These are phyloP conservation scores for Dissoconium aciculare DNA, from an alignment of 2,329 filamentous ascomycete genomes.

Conservation along the genomic window DNA sequence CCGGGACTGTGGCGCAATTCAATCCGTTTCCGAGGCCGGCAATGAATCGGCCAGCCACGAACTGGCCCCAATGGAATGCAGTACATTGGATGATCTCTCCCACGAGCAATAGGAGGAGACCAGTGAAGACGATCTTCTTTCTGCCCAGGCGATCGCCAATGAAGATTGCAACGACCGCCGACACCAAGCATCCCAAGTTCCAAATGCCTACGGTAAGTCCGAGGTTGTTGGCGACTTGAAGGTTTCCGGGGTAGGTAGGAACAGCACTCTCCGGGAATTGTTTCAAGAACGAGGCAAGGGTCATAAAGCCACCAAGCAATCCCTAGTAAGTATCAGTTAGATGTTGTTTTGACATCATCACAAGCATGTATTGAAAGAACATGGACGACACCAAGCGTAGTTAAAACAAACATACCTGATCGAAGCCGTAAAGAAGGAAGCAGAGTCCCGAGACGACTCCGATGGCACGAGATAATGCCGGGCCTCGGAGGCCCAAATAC, in stretches of 20 bases:
- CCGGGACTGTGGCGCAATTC: conserved; percentile 30
- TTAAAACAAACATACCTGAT: conserved; percentile 3
- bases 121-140: conserved; percentile 42
- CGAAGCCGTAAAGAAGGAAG: conserved; percentile 11
- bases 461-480: conserved; percentile 9
- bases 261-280: conserved; percentile 30
- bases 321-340: no score
- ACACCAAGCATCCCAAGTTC: conserved; percentile 32
- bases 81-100: conserved; percentile 46
- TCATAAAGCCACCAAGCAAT: conserved; percentile 41
- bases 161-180: conserved; percentile 29
- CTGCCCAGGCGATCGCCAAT: conserved; percentile 45
- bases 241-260: conserved; percentile 21
- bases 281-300: conserved; percentile 45
- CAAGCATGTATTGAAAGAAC: conserved; percentile 48
- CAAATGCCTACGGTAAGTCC: conserved; percentile 27
- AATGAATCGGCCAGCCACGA: conserved; percentile 36
- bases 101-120: conserved; percentile 42
- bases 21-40: conserved; percentile 34
- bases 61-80: conserved; percentile 31
- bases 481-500: conserved; percentile 10
- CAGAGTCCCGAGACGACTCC: conserved; percentile 8
- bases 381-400: conserved; percentile 3
- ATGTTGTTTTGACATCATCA: no score
- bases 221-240: conserved; percentile 25